Conservation (phyloP, 108 stramenopile genomes). For the Nitzschia sp. region DNA sequence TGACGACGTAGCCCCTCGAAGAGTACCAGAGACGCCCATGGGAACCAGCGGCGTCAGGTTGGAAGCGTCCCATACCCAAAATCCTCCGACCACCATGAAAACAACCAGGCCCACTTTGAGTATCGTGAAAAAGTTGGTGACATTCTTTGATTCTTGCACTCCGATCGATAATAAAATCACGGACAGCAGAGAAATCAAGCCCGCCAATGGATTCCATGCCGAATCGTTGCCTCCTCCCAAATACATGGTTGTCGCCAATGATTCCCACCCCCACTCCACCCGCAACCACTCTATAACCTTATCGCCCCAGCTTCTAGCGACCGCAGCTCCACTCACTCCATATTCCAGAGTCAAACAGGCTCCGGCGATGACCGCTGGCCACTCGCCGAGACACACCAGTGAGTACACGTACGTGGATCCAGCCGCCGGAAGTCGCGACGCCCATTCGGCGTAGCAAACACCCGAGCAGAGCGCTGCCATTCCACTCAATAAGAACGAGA, state of each 20-base stretch:
- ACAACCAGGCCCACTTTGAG: slow-evolving; percentile 76
- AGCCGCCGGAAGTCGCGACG: slow-evolving; percentile 69
- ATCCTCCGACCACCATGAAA: slow-evolving; percentile 85
- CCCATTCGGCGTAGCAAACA: slow-evolving; percentile 87
- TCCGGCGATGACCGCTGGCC: slow-evolving; percentile 80
- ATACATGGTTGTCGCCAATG: background rate
- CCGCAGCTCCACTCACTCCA: slow-evolving; percentile 77
- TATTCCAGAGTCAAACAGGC: slow-evolving; percentile 87
- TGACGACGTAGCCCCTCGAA: slow-evolving; percentile 71
- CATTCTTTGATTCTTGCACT: slow-evolving; percentile 74
- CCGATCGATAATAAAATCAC: slow-evolving; percentile 65
- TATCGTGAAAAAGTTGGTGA: slow-evolving; percentile 81
- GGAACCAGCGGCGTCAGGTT: slow-evolving; percentile 54
- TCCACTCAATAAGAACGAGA: slow-evolving; percentile 77
- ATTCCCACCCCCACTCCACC: slow-evolving; percentile 16
- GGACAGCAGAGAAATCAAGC: slow-evolving; percentile 51
- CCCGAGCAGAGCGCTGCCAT: slow-evolving; percentile 69
- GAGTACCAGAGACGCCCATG: slow-evolving; percentile 56
- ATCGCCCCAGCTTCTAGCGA: slow-evolving; percentile 92
- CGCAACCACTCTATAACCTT: slow-evolving; percentile 78
- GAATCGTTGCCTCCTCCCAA: background rate
- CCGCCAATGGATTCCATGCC: slow-evolving; percentile 61
- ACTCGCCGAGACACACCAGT: slow-evolving; percentile 78
- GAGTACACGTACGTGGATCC: slow-evolving; percentile 74
- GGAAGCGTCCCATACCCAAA: slow-evolving; percentile 9